phyloP scores from a whole-genome alignment of 805 yeast species.

The Pichia manshurica region DNA sequence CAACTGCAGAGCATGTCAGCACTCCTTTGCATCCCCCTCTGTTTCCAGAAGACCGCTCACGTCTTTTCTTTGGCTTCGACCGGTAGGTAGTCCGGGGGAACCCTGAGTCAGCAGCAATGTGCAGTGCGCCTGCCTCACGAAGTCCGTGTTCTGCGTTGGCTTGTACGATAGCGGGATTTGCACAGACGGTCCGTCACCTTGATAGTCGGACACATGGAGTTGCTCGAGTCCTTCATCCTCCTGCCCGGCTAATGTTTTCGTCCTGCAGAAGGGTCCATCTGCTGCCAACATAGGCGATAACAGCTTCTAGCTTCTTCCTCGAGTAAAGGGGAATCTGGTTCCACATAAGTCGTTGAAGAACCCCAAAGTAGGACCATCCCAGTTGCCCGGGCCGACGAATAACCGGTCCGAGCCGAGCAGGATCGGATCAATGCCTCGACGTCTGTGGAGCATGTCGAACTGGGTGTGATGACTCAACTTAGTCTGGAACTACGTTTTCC shows the following conservation, averaged over 20 bases:
- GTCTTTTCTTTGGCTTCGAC: constrained; percentile 7
- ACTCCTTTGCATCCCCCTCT: no score
- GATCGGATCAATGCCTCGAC: constrained; percentile 12
- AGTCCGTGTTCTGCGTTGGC: constrained; percentile 2
- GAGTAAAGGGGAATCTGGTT: no score
- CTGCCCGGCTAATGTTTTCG: no score
- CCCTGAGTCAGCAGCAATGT: no score
- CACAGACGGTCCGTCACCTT: background rate
- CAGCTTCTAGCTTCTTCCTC: no score
- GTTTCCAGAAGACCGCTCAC: constrained; percentile 4
- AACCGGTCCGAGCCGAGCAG: constrained; percentile 1
- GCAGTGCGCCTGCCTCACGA: background rate
- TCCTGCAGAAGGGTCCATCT: no score
- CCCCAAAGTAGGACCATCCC: constrained; percentile 12
- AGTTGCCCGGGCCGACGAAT: background rate
- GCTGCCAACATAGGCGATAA: no score
- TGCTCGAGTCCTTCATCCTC: no score
- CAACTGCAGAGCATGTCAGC: no score
- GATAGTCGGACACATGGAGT: background rate
- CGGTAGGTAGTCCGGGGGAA: no score
- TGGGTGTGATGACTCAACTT: constrained; percentile 7
- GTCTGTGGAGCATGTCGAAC: constrained; percentile 7
- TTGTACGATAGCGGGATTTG: background rate
- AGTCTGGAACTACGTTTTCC: no score
- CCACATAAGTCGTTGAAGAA: no score